Evolutionary conservation across 176 grass and related monocot genomes (phyloP).

Genomic region (Miscanthus lutarioriparius): DNA sequence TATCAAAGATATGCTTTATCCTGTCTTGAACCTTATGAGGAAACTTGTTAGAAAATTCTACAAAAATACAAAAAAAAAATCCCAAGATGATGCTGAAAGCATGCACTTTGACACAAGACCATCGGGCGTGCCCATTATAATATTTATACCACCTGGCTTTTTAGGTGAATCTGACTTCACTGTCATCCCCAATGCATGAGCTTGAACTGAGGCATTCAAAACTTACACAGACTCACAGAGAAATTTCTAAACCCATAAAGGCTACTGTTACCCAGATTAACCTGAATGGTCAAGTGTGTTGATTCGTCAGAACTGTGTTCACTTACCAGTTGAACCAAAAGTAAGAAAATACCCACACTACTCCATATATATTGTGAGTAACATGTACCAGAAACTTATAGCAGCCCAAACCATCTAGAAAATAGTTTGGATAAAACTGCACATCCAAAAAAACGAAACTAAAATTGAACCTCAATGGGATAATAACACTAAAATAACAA

Average conservation of each 20-base stretch:
- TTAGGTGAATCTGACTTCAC: not conserved
- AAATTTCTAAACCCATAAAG: not conserved
- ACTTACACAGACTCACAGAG: not conserved
- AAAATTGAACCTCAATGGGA: not conserved
- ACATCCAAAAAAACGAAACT: not conserved
- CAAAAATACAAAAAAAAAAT: conserved; percentile 6
- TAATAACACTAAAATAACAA: conserved; percentile 12
- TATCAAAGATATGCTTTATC: not conserved
- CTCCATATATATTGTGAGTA: not conserved
- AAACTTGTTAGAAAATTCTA: not conserved
- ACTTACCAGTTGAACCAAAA: not conserved
- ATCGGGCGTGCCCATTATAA: not conserved
- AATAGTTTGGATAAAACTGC: not conserved
- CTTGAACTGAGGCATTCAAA: conserved; percentile 9
- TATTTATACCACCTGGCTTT: not conserved
- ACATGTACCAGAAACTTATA: not conserved
- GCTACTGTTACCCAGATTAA: not conserved
- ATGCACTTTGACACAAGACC: not conserved
- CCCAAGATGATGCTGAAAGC: not conserved
- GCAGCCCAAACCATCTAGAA: not conserved
- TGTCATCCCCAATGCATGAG: not conserved
- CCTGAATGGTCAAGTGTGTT: not conserved
- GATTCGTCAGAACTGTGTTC: not conserved
- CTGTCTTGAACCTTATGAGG: not conserved
- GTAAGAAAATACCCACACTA: not conserved